Base-by-base conservation (phyloP, 2,329 filamentous ascomycete species). In the Neoscytalidium dimidiatum region DNA sequence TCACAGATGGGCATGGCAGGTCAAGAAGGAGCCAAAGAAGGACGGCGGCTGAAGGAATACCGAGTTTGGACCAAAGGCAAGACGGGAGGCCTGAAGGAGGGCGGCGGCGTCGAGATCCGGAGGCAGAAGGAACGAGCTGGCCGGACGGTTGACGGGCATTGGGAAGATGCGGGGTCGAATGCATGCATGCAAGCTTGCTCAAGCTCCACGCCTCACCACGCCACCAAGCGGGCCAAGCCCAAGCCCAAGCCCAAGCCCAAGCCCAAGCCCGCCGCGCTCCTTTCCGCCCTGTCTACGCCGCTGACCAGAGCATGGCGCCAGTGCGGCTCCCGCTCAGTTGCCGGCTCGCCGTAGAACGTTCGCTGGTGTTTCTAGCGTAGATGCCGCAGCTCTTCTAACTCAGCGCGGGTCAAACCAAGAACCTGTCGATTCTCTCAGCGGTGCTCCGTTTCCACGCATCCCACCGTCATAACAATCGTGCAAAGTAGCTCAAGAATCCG, bases 181-280 rank as follows among this genome's bases (percentile, higher is more conserved):
- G 17, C 26, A 21, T 19, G 26, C 23, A 26, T 26, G 49, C 48
- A 35, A 19, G 51, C 21, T 31, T 19, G 52, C 52, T 41, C 21
- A 41, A 56, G 33, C 52, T 56, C 52, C 33, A 17, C 53, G 53
- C 53, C 53, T 56, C 21, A 46, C 57, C 23, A 35, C 57, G 38
- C 56, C 56, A 61, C 41, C 43, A 9, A 29, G 17, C 53, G 9
- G 21, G 35, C 53, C 38, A 29, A 43, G 33, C 53, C 21, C 14
- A 13, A 21, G n/a, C n/a, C n/a, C n/a, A n/a, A n/a, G n/a, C n/a
- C n/a, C n/a, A n/a, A n/a, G n/a, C n/a, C n/a, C n/a, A n/a, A n/a
- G n/a, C n/a, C n/a, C n/a, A n/a, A n/a, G n/a, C n/a, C n/a, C n/a
- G n/a, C n/a, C n/a, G n/a, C n/a, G n/a, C n/a, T n/a, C n/a, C n/a